Evolutionary conservation across 129 eudicot genomes (phyloP), one percentile per base, ranked within the genome.

Genomic region (Pseudognaphalium luteoalbum): DNA sequence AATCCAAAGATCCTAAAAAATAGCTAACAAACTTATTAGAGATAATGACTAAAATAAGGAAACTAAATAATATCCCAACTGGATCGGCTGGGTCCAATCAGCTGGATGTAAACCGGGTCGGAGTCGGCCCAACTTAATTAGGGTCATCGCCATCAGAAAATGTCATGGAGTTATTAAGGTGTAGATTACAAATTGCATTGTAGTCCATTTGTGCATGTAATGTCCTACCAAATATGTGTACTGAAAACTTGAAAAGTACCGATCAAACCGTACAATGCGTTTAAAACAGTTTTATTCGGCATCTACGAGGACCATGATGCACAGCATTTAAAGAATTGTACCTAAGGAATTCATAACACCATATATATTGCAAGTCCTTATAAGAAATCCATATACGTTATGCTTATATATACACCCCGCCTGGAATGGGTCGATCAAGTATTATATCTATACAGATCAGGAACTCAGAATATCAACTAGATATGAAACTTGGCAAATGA

Each of bases 291-390:
- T 17, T 57, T 3, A 6, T 57, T 57, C 7, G 62, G 28, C 62
- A 57, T 57, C 25, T 44, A 44, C 14, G 52, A 44, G 12, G 52
- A 44, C 17, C 62, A 8, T 19, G 62, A 57, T 57, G 62, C 62
- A 17, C 11, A 57, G 12, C 21, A n/a, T 57, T 57, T 19, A 28
- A 6, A 57, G 21, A 57, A 20, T 19, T 21, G 25, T 57, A 57
- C 62, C 17, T 44, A 44, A 44, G 14, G 12, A 16, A 44, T 57
- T 56, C 25, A 32, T 74, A 67, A 32, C 81, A 56, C 76, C 82
- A 14, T 76, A 54, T 56, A 30, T 79, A 10, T 70, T 56, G 77
- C 63, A 35, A 2, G 85, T 87, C 70, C 76, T 87, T 70, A 85
- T 86, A 35, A 62, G 83, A 56, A 86, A 82, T 52, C 89, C 91